Conservation (phyloP, 495 filamentous ascomycete genomes). For the Penicillium argentinense region DNA sequence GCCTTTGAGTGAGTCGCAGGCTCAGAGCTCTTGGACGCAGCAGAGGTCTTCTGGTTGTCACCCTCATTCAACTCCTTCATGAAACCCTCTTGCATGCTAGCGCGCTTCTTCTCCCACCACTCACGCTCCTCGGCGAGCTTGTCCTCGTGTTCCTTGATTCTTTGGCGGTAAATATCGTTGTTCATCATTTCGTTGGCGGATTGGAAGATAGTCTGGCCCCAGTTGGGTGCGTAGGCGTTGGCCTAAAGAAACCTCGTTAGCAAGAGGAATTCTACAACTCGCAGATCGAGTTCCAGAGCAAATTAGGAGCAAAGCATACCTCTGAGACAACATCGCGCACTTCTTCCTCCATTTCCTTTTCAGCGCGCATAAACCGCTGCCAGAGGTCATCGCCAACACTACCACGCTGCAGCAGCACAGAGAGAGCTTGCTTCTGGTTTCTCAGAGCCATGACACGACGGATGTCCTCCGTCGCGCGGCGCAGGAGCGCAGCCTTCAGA, state of each 20-base stretch:
- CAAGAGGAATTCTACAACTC: too few relatives aligned
- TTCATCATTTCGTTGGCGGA: constrained; percentile 82
- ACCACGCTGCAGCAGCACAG: constrained; percentile 78
- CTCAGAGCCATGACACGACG: constrained; percentile 82
- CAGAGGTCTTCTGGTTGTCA: constrained; percentile 4
- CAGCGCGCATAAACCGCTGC: constrained; percentile 85
- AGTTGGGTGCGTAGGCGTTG: constrained; percentile 80
- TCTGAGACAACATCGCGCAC: constrained; percentile 89
- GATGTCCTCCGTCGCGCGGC: constrained; percentile 89
- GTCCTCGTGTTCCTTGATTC: constrained; percentile 62
- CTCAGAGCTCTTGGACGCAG: constrained; percentile 33
- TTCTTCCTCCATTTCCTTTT: constrained; percentile 98
- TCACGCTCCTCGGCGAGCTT: constrained; percentile 70
- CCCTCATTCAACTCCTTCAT: constrained; percentile 77
- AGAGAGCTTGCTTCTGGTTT: constrained; percentile 79
- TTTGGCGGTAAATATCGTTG: constrained; percentile 60
- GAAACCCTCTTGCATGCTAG: constrained; percentile 69
- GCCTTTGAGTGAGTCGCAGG: constrained; percentile 6
- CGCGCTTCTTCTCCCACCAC: constrained; percentile 88
- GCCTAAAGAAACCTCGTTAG: constrained; percentile 67
- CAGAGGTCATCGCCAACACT: constrained; percentile 95
- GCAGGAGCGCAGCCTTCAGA: constrained; percentile 84
- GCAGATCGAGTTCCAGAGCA: too few relatives aligned
- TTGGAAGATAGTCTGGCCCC: constrained; percentile 96
- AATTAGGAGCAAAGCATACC: constrained; percentile 62